Conservation (phyloP, 768 basidiomycete species). For the Fistulinella prunicolor region DNA sequence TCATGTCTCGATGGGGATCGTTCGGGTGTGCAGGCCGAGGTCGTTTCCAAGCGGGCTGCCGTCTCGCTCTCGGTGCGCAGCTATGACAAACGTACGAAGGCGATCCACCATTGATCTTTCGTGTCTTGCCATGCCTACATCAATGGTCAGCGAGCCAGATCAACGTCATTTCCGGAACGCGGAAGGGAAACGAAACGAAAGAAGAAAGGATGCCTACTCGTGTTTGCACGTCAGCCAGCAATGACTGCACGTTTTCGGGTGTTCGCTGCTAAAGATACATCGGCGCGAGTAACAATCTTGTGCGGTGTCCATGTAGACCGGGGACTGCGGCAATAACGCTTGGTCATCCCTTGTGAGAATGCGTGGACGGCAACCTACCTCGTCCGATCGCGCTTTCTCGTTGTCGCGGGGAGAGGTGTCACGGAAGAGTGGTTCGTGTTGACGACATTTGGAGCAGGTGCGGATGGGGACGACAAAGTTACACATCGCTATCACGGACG, state of each 20-base stretch:
- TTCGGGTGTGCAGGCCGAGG: conserved; percentile 14
- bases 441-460: conserved; percentile 30
- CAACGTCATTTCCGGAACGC: background rate
- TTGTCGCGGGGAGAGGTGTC: conserved; percentile 11
- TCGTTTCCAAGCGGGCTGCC: conserved; percentile 21
- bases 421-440: conserved; percentile 26
- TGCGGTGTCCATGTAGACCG: conserved; percentile 28
- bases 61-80: conserved; percentile 21
- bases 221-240: conserved; percentile 32
- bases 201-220: conserved; percentile 13
- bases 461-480: conserved; percentile 31
- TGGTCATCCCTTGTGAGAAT: background rate
- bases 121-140: conserved; percentile 30
- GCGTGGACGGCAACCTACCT: conserved; percentile 9
- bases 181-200: background rate
- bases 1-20: background rate
- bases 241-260: conserved; percentile 20
- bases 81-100: conserved; percentile 28
- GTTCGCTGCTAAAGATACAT: conserved; percentile 31
- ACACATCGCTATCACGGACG: conserved; percentile 20
- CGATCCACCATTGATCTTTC: conserved; percentile 30
- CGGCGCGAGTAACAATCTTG: conserved; percentile 32
- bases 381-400: conserved; percentile 18
- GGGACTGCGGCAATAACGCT: conserved; percentile 2
- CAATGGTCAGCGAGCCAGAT: background rate